phyloP scores from a whole-genome alignment of 2,329 filamentous ascomycete species.

The Huntiella omanensis region DNA sequence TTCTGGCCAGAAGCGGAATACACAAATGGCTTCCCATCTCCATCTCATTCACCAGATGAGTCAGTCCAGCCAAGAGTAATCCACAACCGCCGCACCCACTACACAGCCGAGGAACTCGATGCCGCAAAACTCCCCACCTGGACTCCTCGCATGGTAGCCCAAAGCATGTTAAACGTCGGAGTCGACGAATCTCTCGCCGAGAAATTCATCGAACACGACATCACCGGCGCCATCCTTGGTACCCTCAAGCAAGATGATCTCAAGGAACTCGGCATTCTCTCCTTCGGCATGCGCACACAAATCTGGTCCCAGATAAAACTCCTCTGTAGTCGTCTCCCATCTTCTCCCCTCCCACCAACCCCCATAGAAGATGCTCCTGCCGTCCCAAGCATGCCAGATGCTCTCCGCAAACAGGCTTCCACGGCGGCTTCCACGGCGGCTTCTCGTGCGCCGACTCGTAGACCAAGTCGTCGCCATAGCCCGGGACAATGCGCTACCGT shows the following conservation, averaged over 20 bases:
- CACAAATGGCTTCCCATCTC: background rate
- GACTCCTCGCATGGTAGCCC: slow-evolving; percentile 59
- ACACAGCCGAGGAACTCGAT: slow-evolving; percentile 37
- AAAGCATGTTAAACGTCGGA: slow-evolving; percentile 71
- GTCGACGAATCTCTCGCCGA: slow-evolving; percentile 62
- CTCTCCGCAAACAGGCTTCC: slow-evolving; percentile 13
- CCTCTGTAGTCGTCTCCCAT: slow-evolving; percentile 37
- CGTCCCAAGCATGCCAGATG: slow-evolving; percentile 20
- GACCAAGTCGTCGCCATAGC: slow-evolving; percentile 4
- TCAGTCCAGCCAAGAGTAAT: too few species aligned
- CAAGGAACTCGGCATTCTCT: slow-evolving; percentile 61
- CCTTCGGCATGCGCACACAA: slow-evolving; percentile 62
- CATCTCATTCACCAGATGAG: background rate
- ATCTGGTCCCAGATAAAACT: slow-evolving; percentile 64
- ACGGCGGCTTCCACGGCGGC: slow-evolving; percentile 14
- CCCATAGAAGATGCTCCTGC: slow-evolving; percentile 41
- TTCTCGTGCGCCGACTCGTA: background rate
- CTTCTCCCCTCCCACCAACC: slow-evolving; percentile 34
- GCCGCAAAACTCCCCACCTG: slow-evolving; percentile 42
- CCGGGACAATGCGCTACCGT: slow-evolving; percentile 17
- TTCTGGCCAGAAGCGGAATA: slow-evolving; percentile 12
- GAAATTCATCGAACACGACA: slow-evolving; percentile 81
- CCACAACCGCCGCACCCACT: slow-evolving; percentile 23
- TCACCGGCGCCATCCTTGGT: slow-evolving; percentile 69
- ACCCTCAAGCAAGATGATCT: slow-evolving; percentile 84